Conservation (phyloP, 805 yeast species). For the Wickerhamomyces hampshirensis region DNA sequence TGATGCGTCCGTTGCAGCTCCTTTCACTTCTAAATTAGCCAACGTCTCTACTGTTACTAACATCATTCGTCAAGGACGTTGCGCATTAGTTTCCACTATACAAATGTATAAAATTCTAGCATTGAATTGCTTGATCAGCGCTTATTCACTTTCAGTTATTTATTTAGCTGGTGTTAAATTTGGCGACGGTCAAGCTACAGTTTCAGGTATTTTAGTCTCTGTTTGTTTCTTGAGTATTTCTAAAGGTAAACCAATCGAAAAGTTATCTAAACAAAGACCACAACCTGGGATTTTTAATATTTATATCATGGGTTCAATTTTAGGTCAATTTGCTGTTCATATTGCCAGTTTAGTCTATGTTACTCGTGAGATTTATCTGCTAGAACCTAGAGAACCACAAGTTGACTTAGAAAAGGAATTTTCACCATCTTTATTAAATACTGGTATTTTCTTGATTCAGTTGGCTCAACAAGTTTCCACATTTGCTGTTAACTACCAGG, state of each 20-base stretch:
- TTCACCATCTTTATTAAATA: constrained; percentile 84
- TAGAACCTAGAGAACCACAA: constrained; percentile 91
- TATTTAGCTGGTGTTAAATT: constrained; percentile 96
- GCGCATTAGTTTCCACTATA: constrained; percentile 94
- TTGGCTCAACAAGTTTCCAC: constrained; percentile 96
- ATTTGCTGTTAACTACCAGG: constrained; percentile 96
- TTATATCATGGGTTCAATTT: constrained; percentile 95
- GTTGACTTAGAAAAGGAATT: constrained; percentile 87
- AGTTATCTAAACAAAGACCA: constrained; percentile 89
- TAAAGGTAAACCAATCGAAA: constrained; percentile 85
- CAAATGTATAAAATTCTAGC: constrained; percentile 99
- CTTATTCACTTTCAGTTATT: constrained; percentile 89
- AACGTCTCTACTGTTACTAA: constrained; percentile 90
- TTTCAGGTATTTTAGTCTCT: constrained; percentile 86
- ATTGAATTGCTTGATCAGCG: constrained; percentile 92
- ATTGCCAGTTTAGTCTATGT: constrained; percentile 77
- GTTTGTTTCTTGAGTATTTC: constrained; percentile 95
- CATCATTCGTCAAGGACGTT: constrained; percentile 95
- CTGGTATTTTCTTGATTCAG: constrained; percentile 92
- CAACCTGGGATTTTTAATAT: constrained; percentile 94
- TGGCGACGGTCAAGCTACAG: constrained; percentile 97
- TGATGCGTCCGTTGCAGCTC: constrained; percentile 99
- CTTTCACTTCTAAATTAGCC: constrained; percentile 91
- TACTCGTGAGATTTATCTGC: constrained; percentile 72
- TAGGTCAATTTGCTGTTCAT: constrained; percentile 95